Percentiles rank a stretch among this genome's conserved stretches.
Evolutionary conservation across 495 filamentous ascomycete species (phyloP).

Genomic region (Aspergillus bridgeri): DNA sequence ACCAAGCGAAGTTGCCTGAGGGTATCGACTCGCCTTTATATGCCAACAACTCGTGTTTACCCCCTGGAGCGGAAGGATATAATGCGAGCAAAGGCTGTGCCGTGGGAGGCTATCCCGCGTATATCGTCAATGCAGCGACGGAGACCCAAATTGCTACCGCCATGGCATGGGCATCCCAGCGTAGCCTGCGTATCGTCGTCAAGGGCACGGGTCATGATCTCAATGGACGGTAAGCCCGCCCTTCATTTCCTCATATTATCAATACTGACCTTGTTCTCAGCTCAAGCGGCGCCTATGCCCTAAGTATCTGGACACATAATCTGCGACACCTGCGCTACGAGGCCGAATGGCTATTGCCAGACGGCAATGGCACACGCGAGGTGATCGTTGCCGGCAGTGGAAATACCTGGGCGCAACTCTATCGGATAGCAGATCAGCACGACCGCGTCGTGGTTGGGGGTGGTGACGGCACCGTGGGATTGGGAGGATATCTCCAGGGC

Average conservation of each 20-base stretch:
- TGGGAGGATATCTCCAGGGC: slow-evolving; percentile 53
- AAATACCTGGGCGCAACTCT: slow-evolving; percentile 16
- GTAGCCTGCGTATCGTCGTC: slow-evolving; percentile 53
- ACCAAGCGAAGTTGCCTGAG: slow-evolving; percentile 21
- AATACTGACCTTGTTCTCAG: slow-evolving; percentile 31
- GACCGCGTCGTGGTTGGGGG: slow-evolving; percentile 24
- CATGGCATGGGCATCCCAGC: slow-evolving; percentile 46
- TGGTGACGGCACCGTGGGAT: slow-evolving; percentile 25
- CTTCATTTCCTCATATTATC: slow-evolving; percentile 9
- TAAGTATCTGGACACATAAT: slow-evolving; percentile 50
- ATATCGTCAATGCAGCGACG: slow-evolving; percentile 32
- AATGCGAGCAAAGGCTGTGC: slow-evolving; percentile 16
- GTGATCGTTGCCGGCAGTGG: slow-evolving; percentile 28
- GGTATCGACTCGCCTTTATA: slow-evolving; percentile 21
- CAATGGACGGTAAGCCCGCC: slow-evolving; percentile 35
- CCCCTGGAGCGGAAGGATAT: slow-evolving; percentile 19
- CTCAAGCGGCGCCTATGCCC: slow-evolving; percentile 46
- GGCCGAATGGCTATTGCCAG: slow-evolving; percentile 17
- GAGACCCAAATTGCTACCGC: slow-evolving; percentile 24
- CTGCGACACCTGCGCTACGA: slow-evolving; percentile 37
- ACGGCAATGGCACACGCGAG: slow-evolving; percentile 18
- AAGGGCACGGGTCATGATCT: slow-evolving; percentile 54
- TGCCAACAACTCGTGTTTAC: slow-evolving; percentile 25
- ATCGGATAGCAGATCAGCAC: slow-evolving; percentile 11
- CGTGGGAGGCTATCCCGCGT: slow-evolving; percentile 25